phyloP scores from a whole-genome alignment of 306 rosid species.

The Vigna mungo region DNA sequence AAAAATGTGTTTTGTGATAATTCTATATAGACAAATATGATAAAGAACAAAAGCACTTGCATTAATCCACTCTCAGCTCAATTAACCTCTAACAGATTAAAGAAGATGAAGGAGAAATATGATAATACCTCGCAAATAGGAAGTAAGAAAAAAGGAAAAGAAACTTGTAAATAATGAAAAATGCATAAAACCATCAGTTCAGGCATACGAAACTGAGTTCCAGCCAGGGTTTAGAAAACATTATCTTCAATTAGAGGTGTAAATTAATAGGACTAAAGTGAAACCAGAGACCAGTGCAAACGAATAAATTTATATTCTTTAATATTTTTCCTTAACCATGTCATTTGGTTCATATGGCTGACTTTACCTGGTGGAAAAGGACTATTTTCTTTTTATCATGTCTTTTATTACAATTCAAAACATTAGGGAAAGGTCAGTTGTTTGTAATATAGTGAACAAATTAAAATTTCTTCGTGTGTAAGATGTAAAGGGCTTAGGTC shows the following conservation, averaged over 20 bases:
- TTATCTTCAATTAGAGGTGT: not conserved
- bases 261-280: not conserved
- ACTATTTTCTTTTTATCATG: not conserved
- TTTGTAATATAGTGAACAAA: too few relatives aligned
- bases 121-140: not conserved
- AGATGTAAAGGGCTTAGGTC: too few relatives aligned
- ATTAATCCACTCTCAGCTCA: conserved; percentile 16
- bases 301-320: not conserved
- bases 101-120: conserved; percentile 4
- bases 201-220: not conserved
- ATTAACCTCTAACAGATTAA: not conserved
- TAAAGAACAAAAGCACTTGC: not conserved
- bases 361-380: not conserved
- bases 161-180: not conserved
- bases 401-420: not conserved
- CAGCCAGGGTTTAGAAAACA: not conserved
- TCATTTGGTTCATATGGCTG: not conserved
- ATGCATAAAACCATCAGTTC: not conserved
- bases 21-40: conserved; percentile 1
- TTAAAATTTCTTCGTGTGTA: too few relatives aligned
- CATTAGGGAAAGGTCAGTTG: too few relatives aligned
- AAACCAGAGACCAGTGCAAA: not conserved
- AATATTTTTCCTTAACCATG: not conserved
- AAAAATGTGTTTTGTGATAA: not conserved
- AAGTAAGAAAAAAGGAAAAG: not conserved